Evolutionary conservation across 192 early-diverging fungal genomes (phyloP), one percentile per base, ranked within the genome.

Genomic region (Entomortierella beljakovae): DNA sequence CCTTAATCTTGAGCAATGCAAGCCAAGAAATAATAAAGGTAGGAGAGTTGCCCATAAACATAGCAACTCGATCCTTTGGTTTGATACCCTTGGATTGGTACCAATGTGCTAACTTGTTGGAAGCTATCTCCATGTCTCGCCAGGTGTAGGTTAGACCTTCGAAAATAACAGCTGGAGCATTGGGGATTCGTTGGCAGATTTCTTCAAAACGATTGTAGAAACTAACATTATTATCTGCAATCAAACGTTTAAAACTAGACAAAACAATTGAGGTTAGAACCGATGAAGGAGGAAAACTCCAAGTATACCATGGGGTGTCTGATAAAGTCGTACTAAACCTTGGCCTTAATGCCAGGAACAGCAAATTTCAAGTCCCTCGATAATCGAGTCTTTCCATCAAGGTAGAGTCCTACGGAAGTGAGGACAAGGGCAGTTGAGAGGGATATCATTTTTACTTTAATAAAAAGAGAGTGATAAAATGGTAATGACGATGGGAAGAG

Each of bases 11-110:
- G 38, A 80, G 64, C 32, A 89, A 61, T 0, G 84, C 88, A 11
- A 92, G 80, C 68, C 83, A 84, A 4, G 68, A 37, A 37, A 87
- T 73, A 42, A 91, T 63, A 61, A 90, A 91, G 16, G 85, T 57
- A 20, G 87, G 86, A 16, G 81, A 82, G 69, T 92, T 92, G 61
- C 85, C 83, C 79, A 92, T 72, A 65, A 82, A 84, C 34, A 92
- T 81, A 15, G 86, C 83, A 38, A 91, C 86, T 67, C 82, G 60
- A 37, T 87, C 80, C 31, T 53, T 32, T 2, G 23, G 22, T 18
- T 59, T 38, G 50, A 79, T 22, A 0, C 75, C 75, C 8, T 65
- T 59, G 29, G 75, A 61, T 1, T 70, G 35, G 32, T 70, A 70
- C 75, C 75, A 79, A 46, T 79, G 66, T 22, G 75, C 75, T 43